Conservation (phyloP, 2,329 filamentous ascomycete species). For the Fusarium tricinctum region DNA sequence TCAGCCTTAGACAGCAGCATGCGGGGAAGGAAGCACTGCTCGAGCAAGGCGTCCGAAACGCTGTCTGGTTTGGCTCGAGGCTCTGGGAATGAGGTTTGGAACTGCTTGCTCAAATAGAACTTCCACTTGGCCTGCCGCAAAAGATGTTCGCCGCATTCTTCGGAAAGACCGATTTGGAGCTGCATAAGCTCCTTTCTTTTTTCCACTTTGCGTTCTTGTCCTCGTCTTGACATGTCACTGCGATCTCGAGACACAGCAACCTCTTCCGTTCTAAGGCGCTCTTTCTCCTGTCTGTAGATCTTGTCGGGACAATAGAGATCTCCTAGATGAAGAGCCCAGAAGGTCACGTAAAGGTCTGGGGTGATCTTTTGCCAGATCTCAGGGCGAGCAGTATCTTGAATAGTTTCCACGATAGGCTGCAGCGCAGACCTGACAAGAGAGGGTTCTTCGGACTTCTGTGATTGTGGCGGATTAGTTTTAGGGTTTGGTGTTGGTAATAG, state of each 20-base stretch:
- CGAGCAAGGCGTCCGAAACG: constrained; percentile 82
- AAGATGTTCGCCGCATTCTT: constrained; percentile 79
- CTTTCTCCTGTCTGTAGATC: constrained; percentile 83
- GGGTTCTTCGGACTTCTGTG: constrained; percentile 55
- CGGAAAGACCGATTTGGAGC: constrained; percentile 76
- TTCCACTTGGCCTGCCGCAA: constrained; percentile 76
- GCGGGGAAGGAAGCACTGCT: constrained; percentile 93
- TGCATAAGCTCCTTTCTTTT: constrained; percentile 78
- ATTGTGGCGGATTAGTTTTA: constrained; percentile 44
- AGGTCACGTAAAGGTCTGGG: constrained; percentile 86
- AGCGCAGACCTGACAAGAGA: constrained; percentile 61
- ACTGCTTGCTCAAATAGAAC: constrained; percentile 79
- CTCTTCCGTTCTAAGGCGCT: constrained; percentile 75
- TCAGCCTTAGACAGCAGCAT: constrained; percentile 87
- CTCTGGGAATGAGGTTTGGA: constrained; percentile 81
- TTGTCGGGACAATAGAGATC: constrained; percentile 83
- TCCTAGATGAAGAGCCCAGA: constrained; percentile 90
- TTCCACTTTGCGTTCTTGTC: constrained; percentile 72
- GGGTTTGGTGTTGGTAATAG: constrained; percentile 24
- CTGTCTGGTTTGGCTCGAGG: constrained; percentile 73
- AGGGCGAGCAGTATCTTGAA: constrained; percentile 72
- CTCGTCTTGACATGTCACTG: constrained; percentile 77
- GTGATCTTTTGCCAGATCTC: constrained; percentile 79
- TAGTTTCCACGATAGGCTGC: constrained; percentile 78
- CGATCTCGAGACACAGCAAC: constrained; percentile 78